Base-by-base conservation (phyloP, 108 stramenopile species). In the Fragilaria radians region DNA sequence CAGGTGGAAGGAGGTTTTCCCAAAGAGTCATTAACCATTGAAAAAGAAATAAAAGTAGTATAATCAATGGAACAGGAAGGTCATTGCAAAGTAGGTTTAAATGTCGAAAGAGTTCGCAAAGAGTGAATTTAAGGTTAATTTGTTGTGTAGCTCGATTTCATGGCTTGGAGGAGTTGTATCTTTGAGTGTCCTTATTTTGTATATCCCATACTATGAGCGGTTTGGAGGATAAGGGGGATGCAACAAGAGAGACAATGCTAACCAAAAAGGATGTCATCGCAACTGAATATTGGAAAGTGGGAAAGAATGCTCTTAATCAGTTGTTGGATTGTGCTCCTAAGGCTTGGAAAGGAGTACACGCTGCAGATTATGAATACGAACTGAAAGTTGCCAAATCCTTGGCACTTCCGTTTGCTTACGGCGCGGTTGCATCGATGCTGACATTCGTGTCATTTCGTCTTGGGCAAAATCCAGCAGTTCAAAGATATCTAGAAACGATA, bases 361-460 rank as follows among this genome's bases (percentile, higher is more conserved):
- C 61, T 9, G 4, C 21, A 2, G 23, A 24, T 28, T 61, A 61
- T 27, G 23, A 36, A 61, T 42, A 36, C 14, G 62, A 63, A 32
- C 19, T 25, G 23, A 4, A 30, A 32, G 26, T 28, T 24, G 29
- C 46, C 5, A 52, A 49, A 24, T 21, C 17, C n/a, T 48, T 49
- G 14, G 60, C 28, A 18, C 24, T 25, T 18, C 60, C 60, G 3
- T 61, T 61, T 28, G 25, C 28, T 55, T 36, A 24, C 4, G 54
- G 54, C 11, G 19, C 25, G 14, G 3, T 21, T 25, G 22, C 24
- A 17, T 19, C 28, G 4, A 26, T 17, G 21, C 26, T 63, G 5
- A 31, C 26, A 11, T 57, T 63, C 34, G 31, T 33, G n/a, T 28
- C 62, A 5, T 63, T 63, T 33, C 62, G 62, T 19, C 22, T 63